Evolutionary conservation across 2,329 filamentous ascomycete species (phyloP).

Genomic region (Escovopsis weberi): DNA sequence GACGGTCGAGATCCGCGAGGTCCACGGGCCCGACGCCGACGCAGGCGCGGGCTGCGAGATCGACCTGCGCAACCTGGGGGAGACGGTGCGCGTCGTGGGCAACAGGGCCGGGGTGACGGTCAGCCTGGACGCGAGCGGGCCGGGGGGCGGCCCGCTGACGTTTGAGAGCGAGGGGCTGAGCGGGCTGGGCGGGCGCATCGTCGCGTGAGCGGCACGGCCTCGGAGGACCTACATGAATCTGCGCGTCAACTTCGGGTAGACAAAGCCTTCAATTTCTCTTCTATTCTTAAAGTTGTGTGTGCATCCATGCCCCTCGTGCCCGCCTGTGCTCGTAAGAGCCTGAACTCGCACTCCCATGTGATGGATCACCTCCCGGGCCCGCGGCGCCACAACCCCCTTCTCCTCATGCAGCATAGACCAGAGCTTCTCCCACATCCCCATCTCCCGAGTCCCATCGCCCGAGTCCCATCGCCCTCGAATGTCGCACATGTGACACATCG

Average conservation of each 20-base stretch:
- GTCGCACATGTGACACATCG: no score
- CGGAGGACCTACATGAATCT: not conserved
- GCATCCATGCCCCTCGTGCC: no score
- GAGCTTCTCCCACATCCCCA: no score
- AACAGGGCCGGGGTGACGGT: conserved; percentile 60
- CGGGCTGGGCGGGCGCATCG: conserved; percentile 19
- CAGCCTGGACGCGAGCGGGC: conserved; percentile 52
- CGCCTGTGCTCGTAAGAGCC: no score
- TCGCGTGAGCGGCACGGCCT: conserved; percentile 15
- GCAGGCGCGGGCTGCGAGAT: conserved; percentile 45
- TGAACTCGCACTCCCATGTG: no score
- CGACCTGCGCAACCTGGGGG: conserved; percentile 63
- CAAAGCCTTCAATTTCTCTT: no score
- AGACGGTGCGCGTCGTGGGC: conserved; percentile 60
- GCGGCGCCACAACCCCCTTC: no score
- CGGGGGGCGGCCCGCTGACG: conserved; percentile 50
- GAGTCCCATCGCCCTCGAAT: no score
- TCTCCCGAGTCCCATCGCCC: no score
- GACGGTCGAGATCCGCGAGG: conserved; percentile 58
- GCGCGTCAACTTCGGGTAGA: not conserved
- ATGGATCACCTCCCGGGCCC: no score
- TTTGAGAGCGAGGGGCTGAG: conserved; percentile 40
- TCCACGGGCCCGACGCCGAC: conserved; percentile 14
- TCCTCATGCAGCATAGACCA: no score
- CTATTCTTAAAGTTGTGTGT: not conserved